Base-by-base conservation (phyloP, 1,284 basidiomycete genomes). In the Fomitiporia mediterranea region DNA sequence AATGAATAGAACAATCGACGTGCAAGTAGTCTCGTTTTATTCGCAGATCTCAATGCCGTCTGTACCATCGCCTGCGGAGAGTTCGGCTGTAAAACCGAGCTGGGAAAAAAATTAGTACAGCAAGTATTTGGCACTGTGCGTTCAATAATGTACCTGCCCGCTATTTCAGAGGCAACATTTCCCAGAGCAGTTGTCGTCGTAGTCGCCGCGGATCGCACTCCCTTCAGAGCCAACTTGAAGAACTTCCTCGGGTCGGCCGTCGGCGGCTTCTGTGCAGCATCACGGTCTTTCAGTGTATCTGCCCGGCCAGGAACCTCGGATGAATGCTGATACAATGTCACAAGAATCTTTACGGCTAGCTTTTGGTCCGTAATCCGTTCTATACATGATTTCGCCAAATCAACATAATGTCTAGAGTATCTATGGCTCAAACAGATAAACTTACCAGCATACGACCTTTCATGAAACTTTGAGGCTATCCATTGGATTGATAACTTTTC, bases 401-500 rank as follows among this genome's bases (percentile, higher is more conserved):
- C 21, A 51, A 27, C n/a, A n/a, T n/a, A n/a, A 23, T 9, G n/a
- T 13, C 17, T 13, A 8, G n/a, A 23, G 50, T 25, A 34, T 34
- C 44, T 28, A 44, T 13, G 23, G 15, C 11, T 8, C 4, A 8
- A 37, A 15, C 19, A 23, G 46, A 38, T 50, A 4, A 3, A 67
- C 75, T 28, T 47, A 84, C 84, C 84, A 55, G 89, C 88, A 68
- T 94, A 96, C 7, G 89, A 91, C 61, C 87, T 80, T 65, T 91
- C 86, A 71, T 96, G 93, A 77, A 95, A 96, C 66, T 88, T 89
- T 63, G 72, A 74, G 58, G 89, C 89, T 62, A 95, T 92, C 73
- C 85, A 84, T 68, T 97, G 94, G 56, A 97, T 89, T 13, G 86
- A 69, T 60, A 94, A 81, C 69, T 98, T 98, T 69, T 96, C 92